Percentiles rank a stretch among this genome's conserved stretches.
phyloP scores from a whole-genome alignment of 2,329 filamentous ascomycete genomes.

The Cladophialophora immunda region DNA sequence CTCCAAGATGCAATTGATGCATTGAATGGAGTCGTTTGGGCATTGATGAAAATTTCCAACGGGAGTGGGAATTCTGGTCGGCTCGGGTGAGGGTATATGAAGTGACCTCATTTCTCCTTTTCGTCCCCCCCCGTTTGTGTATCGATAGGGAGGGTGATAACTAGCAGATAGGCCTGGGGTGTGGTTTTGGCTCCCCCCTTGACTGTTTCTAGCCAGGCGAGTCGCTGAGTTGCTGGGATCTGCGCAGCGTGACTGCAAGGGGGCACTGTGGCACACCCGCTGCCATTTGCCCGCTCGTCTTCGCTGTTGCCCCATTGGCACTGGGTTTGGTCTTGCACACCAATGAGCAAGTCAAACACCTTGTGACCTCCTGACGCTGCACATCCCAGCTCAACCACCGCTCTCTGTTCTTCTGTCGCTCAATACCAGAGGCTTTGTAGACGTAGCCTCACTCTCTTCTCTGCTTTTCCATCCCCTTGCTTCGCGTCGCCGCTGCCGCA shows the following conservation, averaged over 20 bases:
- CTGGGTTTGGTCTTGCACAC: constrained; percentile 17
- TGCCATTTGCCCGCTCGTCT: constrained; percentile 9
- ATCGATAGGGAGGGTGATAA: constrained; percentile 35
- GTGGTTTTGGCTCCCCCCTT: constrained; percentile 15
- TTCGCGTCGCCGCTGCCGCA: constrained; percentile 27
- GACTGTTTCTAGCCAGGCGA: constrained; percentile 22
- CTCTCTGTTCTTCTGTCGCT: constrained; percentile 23
- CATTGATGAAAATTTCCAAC: constrained; percentile 23
- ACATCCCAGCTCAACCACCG: constrained; percentile 2
- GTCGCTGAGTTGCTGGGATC: constrained; percentile 22
- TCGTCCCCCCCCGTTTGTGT: constrained; percentile 27
- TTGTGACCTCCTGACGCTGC: constrained; percentile 38
- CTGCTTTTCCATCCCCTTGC: constrained; percentile 8
- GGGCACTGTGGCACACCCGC: constrained; percentile 12
- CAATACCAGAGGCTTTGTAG: constrained; percentile 30
- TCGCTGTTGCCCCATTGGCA: constrained; percentile 18
- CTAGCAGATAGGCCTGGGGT: constrained; percentile 21
- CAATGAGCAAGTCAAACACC: constrained; percentile 28
- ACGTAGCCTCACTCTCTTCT: constrained; percentile 21
- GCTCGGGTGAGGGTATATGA: constrained; percentile 13
- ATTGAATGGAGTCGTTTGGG: constrained; percentile 27
- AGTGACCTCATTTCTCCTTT: constrained; percentile 24
- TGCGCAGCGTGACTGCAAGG: constrained; percentile 17
- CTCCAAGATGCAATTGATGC: constrained; percentile 27
- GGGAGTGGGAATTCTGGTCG: constrained; percentile 7